These are phyloP conservation scores for Chloris gayana DNA, from an alignment of 176 grass and related monocot species.

Conservation along the genomic window DNA sequence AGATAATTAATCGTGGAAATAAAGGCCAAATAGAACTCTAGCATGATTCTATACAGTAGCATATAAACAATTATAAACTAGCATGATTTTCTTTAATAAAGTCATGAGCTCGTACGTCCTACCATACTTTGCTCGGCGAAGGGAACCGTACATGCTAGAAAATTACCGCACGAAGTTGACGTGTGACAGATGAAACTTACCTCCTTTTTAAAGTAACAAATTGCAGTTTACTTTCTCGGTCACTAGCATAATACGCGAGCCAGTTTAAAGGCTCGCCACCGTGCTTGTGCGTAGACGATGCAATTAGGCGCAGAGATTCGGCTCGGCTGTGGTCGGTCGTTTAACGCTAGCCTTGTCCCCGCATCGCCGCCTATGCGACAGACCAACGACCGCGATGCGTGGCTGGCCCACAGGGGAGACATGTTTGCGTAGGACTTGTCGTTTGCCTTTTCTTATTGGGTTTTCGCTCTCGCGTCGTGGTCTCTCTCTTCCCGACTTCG, in stretches of 20 bases:
- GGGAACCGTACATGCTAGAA: not conserved
- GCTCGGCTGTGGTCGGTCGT: constrained; percentile 18
- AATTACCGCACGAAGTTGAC: not conserved
- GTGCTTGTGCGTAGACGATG: constrained; percentile 5
- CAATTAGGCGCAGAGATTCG: not conserved
- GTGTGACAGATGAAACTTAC: not conserved
- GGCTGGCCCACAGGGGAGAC: constrained; percentile 8
- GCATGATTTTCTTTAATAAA: not conserved
- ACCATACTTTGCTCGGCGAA: not conserved
- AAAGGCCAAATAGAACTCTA: not conserved
- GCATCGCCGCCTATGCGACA: constrained; percentile 28
- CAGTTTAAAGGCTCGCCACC: too few species aligned
- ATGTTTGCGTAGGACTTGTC: constrained; percentile 36
- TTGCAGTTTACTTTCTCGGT: not conserved
- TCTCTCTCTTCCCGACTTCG: not conserved
- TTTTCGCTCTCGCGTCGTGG: not conserved
- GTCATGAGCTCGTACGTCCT: not conserved
- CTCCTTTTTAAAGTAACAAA: not conserved
- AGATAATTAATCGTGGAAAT: too few species aligned
- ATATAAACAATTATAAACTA: not conserved
- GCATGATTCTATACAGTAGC: not conserved
- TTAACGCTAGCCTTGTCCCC: constrained; percentile 41
- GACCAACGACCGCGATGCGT: constrained; percentile 40
- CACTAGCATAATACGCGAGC: not conserved
- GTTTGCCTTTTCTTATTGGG: not conserved